phyloP scores from a whole-genome alignment of 2,329 filamentous ascomycete genomes.

The Neofusicoccum kwambonambiense region DNA sequence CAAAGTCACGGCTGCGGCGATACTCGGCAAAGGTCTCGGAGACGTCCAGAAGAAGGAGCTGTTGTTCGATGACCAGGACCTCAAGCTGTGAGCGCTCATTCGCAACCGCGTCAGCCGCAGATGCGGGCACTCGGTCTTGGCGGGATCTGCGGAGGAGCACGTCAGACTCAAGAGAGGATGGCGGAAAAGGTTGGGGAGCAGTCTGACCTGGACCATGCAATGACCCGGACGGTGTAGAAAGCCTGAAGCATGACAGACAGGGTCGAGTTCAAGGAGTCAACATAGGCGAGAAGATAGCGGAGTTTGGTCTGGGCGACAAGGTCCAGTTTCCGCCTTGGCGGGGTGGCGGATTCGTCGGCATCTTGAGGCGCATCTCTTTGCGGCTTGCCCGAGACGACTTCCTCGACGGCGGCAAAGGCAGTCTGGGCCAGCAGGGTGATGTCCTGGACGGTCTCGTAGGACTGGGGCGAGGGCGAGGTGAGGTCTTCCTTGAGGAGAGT shows the following conservation, averaged over 20 bases:
- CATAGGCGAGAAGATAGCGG: conserved; percentile 34
- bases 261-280: conserved; percentile 35
- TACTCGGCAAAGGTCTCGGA: conserved; percentile 5
- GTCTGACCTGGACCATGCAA: conserved; percentile 39
- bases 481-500: conserved; percentile 39
- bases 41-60: conserved; percentile 33
- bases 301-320: conserved; percentile 25
- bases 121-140: conserved; percentile 8
- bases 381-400: conserved; percentile 21
- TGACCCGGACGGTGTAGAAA: conserved; percentile 37
- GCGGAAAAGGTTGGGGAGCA: background rate
- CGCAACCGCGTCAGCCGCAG: conserved; percentile 30
- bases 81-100: conserved; percentile 39
- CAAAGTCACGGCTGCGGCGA: conserved; percentile 8
- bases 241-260: conserved; percentile 39
- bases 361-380: conserved; percentile 11
- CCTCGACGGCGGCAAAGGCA: conserved; percentile 31
- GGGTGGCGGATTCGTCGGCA: conserved; percentile 8
- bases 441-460: conserved; percentile 35
- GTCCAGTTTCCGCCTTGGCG: conserved; percentile 19
- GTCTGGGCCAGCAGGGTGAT: conserved; percentile 32
- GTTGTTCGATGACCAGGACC: conserved; percentile 39
- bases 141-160: conserved; percentile 4
- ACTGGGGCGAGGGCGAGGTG: conserved; percentile 35
- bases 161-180: background rate